Evolutionary conservation across 352 stramenopile species (phyloP), one percentile per base, ranked within the genome.

Genomic region (Phytophthora pisi): DNA sequence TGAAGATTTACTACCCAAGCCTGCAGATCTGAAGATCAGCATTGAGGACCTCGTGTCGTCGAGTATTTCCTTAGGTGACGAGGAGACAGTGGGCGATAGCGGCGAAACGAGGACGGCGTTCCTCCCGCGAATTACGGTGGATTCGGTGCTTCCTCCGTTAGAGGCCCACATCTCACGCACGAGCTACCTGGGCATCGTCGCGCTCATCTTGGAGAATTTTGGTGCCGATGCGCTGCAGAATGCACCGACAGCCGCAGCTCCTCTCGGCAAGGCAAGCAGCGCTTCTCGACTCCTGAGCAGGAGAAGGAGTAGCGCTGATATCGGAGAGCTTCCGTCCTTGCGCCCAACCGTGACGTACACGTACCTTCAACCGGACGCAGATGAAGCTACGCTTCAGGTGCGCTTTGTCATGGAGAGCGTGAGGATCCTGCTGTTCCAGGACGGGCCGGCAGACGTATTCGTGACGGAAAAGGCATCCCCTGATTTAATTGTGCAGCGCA

Each of bases 201-300:
- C 70, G 3, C 49, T 95, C 0, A 56, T 94, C 20, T 51, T 79
- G 31, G 75, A 93, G 18, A 95, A 95, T 66, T 91, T 95, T 59
- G 81, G 84, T 11, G 88, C 82, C 2, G 84, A 92, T 6, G 69
- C 85, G 31, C 69, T 91, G 6, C 58, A 77, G 31, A 79, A 78
- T 38, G 51, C 38, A 2, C 46, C 69, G 28, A 28, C 34, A 15
- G 20, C 18, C 61, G 5, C 46, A 43, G 42, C 45, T 36, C 24
- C 68, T 13, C 51, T 46, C 10, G 57, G 20, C 2, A 64, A 24
- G 40, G 49, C 24, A n/a, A 61, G 43, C 31, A 75, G 45, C 20
- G 10, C 23, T 28, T 24, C 34, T n/a, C 40, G 26, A 38, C 43
- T 49, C 10, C 18, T 57, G 16, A 38, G 5, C 11, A 64, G 43